Base-by-base conservation (phyloP, 1,284 basidiomycete species). In the Pholiota adiposa region DNA sequence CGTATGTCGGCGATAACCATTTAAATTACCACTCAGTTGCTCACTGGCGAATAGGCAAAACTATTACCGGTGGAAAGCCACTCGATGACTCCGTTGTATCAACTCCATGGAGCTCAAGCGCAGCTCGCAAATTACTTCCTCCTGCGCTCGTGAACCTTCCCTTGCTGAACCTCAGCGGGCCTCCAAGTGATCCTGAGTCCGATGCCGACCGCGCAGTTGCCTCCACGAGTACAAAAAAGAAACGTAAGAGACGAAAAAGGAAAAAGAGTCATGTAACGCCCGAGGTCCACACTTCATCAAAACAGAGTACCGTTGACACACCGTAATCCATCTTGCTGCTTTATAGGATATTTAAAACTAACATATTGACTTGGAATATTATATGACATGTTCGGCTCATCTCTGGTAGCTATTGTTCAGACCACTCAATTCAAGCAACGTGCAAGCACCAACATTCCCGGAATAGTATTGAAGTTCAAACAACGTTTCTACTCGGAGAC, bases 101-200 rank as follows among this genome's bases (percentile, higher is more conserved):
- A 19, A 53, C 44, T 8, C 55, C 55, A 34, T 33, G 55, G 29
- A 43, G n/a, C n/a, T 6, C 46, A 25, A 41, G 31, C 4, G 25
- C 18, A 18, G 49, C 54, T 31, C 19, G 16, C 33, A 63, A 60
- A 61, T 55, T 52, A 14, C 62, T 67, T 59, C 53, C 65, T 40
- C 50, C 61, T 31, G 66, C 65, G 2, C 58, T 75, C 14, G 54
- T 74, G 12, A 73, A 73, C 53, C 60, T 74, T 2, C 80, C 84
- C 12, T 62, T 89, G 19, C 73, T 89, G 27, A 90, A 90, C 63
- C 76, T 90, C 12, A 72, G 71, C 23, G 83, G 84, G 1, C 81
- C 76, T 16, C 61, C 74, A 44, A 73, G 69, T 25, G 71, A 71
- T 19, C 67, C 70, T 41, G 70, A 74, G 33, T 66, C 66, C 36